Evolutionary conservation across 2,329 filamentous ascomycete genomes (phyloP), one percentile per base, ranked within the genome.

Genomic region (Scorias spongiosa): DNA sequence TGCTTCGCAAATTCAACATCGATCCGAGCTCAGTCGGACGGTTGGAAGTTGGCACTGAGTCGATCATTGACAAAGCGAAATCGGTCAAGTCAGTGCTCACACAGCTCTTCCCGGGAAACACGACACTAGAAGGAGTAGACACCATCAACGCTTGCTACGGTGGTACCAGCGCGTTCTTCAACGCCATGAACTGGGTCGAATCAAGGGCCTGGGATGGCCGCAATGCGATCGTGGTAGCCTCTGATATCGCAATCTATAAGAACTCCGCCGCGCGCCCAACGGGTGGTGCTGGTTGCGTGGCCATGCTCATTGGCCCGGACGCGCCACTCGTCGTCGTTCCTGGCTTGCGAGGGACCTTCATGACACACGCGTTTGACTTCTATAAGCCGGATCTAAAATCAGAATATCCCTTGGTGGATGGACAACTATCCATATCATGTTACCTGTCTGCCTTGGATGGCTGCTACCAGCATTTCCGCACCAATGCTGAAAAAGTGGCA

Each of bases 141-240:
- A 72, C 68, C 15, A 64, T 71, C 47, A 71, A 72, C 49, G 69
- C 69, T 36, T 72, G 69, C 65, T 72, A 71, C 55, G 69, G 69
- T 46, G 69, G 69, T 50, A 72, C 69, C 52, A 72, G 71, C 52
- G 69, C 69, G 14, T 61, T 72, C 18, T 71, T 72, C 66, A 72
- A 72, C 63, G 59, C 66, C 17, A 54, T 72, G 51, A 71, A 70
- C 60, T 72, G 69, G 69, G 60, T 72, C 29, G 69, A 72, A 56
- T 72, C 69, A 9, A 71, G 68, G 2, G 66, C 61, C 8, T 72
- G 69, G 69, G 69, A 72, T 52, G 69, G 69, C 44, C 65, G 69
- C 45, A 62, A 72, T 48, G 69, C 69, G 15, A 63, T 72, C 47
- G 69, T 72, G 10, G 67, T 72, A 29, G 65, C 69, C 30, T 68